phyloP scores from a whole-genome alignment of 805 yeast species.

The Yarrowia sp. region DNA sequence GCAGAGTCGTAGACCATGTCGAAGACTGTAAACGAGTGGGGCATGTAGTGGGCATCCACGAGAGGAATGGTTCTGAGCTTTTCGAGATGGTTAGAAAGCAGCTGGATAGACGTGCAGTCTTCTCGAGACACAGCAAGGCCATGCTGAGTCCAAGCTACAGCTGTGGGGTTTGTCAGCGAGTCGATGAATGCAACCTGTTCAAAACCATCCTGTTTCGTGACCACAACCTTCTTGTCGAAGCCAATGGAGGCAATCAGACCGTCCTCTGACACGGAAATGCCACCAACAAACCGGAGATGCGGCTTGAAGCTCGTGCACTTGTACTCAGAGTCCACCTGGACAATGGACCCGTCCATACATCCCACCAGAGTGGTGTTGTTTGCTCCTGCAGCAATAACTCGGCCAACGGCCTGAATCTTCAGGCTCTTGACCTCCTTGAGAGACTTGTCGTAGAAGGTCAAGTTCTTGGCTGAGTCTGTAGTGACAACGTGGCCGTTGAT shows the following conservation, averaged over 20 bases:
- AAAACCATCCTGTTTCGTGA: not conserved
- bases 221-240: constrained; percentile 2
- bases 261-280: not conserved
- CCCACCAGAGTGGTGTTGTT: not conserved
- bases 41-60: constrained; percentile 7
- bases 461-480: not conserved
- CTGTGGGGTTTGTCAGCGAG: constrained; percentile 8
- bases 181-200: constrained; percentile 3
- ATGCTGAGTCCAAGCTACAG: constrained; percentile 4
- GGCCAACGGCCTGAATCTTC: not conserved
- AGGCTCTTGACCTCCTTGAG: not conserved
- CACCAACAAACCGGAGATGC: constrained; percentile 13
- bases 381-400: not conserved
- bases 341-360: constrained; percentile 2
- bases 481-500: not conserved
- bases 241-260: constrained; percentile 18
- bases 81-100: not conserved
- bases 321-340: not conserved
- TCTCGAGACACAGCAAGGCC: constrained; percentile 11
- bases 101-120: constrained; percentile 9
- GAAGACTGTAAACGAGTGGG: constrained; percentile 14
- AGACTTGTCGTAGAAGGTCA: not conserved
- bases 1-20: not conserved
- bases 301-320: not conserved
- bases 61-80: constrained; percentile 12